Base-by-base conservation (phyloP, 192 early-diverging fungal species). In the Podila minutissima region DNA sequence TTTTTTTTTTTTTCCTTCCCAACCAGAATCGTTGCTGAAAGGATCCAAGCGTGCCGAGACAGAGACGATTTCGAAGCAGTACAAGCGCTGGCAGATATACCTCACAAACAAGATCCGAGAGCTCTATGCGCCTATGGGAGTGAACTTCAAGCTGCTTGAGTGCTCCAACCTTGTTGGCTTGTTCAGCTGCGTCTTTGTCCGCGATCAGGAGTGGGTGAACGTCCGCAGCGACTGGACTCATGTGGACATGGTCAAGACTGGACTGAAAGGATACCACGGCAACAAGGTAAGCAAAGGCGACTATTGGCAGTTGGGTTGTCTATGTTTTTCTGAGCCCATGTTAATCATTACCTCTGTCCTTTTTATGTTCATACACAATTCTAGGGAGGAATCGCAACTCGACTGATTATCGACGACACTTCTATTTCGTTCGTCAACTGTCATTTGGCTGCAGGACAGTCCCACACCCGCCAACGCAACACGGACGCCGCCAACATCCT, bases 131-230 rank as follows among this genome's bases (percentile, higher is more conserved):
- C 77, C 83, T 13, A 64, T 74, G 59, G 82, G 84, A 1, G 79
- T 83, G 38, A 69, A 83, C 17, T 84, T 93, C 64, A 88, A 87
- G 37, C 78, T 92, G 5, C 63, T 97, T 22, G 92, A 92, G 64
- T 88, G 92, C 33, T 91, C 92, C 49, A 91, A 95, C 82, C 85
- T 98, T 62, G 95, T 99, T 29, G 98, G 98, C 9, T 86, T 99
- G 59, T 96, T 97, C 74, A 91, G 94, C 59, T 93, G 92, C 65
- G 88, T 96, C 19, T 96, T 98, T 86, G 88, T 95, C 17, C 89
- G 90, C 5, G 88, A 89, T 26, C 86, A 85, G 15, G 86, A 91
- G 28, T 74, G 53, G 53, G 76, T 83, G 2, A 72, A 81, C 19
- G 51, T 81, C 37, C 82, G 85, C 11, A 78, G 91, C 55, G 89